Percentiles rank a stretch among this genome's conserved stretches.
Conservation (phyloP, 306 rosid genomes). For the Prunus armeniaca region DNA sequence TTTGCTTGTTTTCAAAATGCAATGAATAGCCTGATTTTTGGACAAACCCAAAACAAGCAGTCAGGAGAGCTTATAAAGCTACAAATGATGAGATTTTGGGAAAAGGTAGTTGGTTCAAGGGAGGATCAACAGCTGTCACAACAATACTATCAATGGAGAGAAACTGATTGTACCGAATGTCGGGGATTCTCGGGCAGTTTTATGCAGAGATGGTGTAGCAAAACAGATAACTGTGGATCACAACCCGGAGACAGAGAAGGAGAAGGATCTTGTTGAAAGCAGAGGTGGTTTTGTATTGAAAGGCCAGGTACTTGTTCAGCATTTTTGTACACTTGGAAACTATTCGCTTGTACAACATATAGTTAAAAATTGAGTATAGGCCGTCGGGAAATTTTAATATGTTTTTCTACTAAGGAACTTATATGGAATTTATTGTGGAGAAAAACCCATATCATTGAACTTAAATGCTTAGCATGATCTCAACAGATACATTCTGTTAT, state of each 20-base stretch:
- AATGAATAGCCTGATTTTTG: conserved; percentile 51
- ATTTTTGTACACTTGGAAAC: neutral
- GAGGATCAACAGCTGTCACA: conserved; percentile 70
- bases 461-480: too few species aligned
- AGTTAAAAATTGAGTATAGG: too few species aligned
- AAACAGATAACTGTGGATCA: conserved; percentile 53
- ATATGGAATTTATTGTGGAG: too few species aligned
- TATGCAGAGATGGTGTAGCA: conserved; percentile 39
- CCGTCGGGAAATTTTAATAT: too few species aligned
- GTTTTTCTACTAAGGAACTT: too few species aligned
- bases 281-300: conserved; percentile 51
- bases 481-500: too few species aligned
- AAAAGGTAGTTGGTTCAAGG: too few species aligned
- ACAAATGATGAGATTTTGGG: conserved; percentile 51
- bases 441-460: too few species aligned
- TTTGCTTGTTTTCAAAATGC: neutral
- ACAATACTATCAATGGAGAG: conserved; percentile 52
- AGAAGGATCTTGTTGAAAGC: conserved; percentile 51
- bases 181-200: conserved; percentile 58
- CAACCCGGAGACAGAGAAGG: conserved; percentile 46
- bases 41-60: conserved; percentile 49
- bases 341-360: neutral
- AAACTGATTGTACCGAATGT: conserved; percentile 46
- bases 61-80: conserved; percentile 45
- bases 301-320: conserved; percentile 35